A percentile compares a stretch with the other conserved stretches of the same genome.
Conservation (phyloP, 192 early-diverging fungal species). For the Linderina pennispora region DNA sequence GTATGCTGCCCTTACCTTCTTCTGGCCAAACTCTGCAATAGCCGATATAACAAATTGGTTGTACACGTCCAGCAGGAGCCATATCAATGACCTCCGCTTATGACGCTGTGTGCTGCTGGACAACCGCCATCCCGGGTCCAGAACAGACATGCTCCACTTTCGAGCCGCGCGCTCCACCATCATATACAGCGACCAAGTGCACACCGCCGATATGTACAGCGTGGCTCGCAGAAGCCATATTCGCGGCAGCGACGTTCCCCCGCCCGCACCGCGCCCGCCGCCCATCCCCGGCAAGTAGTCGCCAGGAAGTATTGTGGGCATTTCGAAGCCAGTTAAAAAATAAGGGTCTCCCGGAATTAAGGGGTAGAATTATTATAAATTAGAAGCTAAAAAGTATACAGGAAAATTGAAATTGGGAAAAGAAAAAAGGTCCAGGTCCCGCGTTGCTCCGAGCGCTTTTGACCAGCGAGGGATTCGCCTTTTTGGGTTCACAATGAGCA, state of each 20-base stretch:
- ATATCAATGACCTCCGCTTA: not conserved
- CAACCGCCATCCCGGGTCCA: not conserved
- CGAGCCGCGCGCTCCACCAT: slow-evolving; percentile 1
- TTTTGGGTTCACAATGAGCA: no score
- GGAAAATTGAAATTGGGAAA: no score
- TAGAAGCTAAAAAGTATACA: no score
- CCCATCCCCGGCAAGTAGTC: not conserved
- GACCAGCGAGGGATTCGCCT: no score
- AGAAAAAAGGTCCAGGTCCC: no score
- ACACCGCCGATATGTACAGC: slow-evolving; percentile 10
- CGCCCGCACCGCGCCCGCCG: no score
- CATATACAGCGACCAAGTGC: slow-evolving; percentile 10
- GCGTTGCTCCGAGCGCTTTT: no score
- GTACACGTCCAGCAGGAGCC: not conserved
- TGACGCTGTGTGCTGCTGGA: not conserved
- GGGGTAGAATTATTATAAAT: no score
- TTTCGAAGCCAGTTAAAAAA: not conserved
- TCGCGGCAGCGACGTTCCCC: not conserved
- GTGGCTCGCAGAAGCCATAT: slow-evolving; percentile 1
- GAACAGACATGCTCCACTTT: not conserved
- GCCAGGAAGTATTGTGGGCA: not conserved
- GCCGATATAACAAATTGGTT: slow-evolving; percentile 2
- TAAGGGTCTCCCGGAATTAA: no score
- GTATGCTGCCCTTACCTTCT: slow-evolving; percentile 3
- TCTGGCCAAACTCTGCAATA: slow-evolving; percentile 2